Evolutionary conservation across 2,329 filamentous ascomycete genomes (phyloP), one percentile per base, ranked within the genome.

Genomic region (Botryotinia convoluta): DNA sequence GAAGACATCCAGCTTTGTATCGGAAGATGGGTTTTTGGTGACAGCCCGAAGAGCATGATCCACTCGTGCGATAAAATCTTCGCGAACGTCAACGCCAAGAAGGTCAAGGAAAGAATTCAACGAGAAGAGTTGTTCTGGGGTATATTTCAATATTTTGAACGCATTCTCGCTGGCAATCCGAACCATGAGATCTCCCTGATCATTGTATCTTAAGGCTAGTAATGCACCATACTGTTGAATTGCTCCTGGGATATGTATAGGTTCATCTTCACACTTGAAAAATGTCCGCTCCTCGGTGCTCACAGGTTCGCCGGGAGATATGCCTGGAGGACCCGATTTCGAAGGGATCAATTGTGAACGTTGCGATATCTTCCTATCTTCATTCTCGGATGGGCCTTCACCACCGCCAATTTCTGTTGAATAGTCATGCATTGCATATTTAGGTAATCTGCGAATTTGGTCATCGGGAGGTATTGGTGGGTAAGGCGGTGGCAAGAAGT

Each of bases 1-100:
- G 77, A 97, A 96, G 4, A 97, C 92, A 78, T 97, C 94, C 0
- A 94, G 94, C 75, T 95, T 94, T 1, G 87, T 97, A 93, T 0
- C 91, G 88, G 29, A 7, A 44, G 6, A 67, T 61, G 57, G 29
- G 3, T 65, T 22, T 44, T 72, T 69, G 48, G 26, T 29, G 32
- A 10, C 63, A 48, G 51, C 42, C 16, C 60, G 54, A 35, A 72
- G 62, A 44, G 71, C 63, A 32, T 69, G 71, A 16, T 75, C 57
- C 1, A 39, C 62, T 22, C 71, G n/a, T 39, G 64, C 64, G 4
- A 60, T 32, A 12, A 72, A 72, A 14, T 72, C 71, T 61, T 72
- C 64, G 18, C 64, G 62, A 35, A 93, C 92, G 75, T 96, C 93
- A 65, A 97, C 93, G 37, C 91, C 88, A 71, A 97, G 92, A 79